Percentiles rank a stretch among this genome's conserved stretches.
phyloP scores from a whole-genome alignment of 148 eudicot genomes.

The Bassia scoparia region DNA sequence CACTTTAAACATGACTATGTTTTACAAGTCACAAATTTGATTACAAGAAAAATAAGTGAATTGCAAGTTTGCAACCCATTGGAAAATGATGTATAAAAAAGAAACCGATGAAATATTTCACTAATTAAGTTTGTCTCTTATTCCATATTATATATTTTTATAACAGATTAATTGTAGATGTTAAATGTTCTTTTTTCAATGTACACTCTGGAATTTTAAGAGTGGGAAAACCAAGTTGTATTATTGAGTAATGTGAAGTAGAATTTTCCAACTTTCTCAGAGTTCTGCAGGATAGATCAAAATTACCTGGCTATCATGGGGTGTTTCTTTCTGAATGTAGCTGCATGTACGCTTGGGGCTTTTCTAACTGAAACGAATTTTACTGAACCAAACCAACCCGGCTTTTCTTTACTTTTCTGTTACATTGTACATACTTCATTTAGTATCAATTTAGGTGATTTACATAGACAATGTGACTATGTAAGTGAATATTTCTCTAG shows the following conservation, averaged over 20 bases:
- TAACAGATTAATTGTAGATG: too few relatives aligned
- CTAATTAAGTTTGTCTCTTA: too few relatives aligned
- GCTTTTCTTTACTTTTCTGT: background rate
- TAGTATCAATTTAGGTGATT: background rate
- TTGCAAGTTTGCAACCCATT: too few relatives aligned
- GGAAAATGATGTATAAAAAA: too few relatives aligned
- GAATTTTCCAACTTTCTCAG: background rate
- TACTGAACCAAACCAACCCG: too few relatives aligned
- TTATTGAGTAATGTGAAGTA: background rate
- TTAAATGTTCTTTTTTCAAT: too few relatives aligned
- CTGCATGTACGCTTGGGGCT: background rate
- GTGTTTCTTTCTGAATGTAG: background rate
- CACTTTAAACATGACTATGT: too few relatives aligned
- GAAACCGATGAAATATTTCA: too few relatives aligned
- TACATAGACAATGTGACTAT: background rate
- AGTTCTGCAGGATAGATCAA: background rate
- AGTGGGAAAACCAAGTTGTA: background rate
- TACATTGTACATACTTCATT: background rate
- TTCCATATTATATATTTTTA: too few relatives aligned
- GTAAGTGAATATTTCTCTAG: background rate
- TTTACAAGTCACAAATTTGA: too few relatives aligned
- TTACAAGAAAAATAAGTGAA: too few relatives aligned
- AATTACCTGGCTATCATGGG: background rate
- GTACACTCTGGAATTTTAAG: background rate
- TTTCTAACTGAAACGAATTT: too few relatives aligned